Percentiles rank a stretch among this genome's conserved stretches.
Evolutionary conservation across 257 asterid genomes (phyloP).

Genomic region (Verbena officinalis): DNA sequence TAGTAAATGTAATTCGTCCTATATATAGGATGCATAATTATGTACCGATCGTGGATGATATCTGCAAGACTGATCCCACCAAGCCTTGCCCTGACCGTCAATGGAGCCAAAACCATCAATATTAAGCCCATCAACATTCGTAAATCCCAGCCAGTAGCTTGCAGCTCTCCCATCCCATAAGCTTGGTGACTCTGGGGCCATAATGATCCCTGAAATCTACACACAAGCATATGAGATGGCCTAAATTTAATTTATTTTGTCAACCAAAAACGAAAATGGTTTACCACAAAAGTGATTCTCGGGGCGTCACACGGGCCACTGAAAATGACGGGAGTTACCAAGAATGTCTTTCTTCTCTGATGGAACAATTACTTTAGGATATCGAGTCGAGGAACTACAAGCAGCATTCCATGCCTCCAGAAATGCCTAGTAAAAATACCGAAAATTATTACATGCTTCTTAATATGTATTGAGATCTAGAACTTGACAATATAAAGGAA

Average conservation of each 20-base stretch:
- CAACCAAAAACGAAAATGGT: too few species aligned
- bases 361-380: conserved; percentile 51
- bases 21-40: too few species aligned
- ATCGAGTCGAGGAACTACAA: conserved; percentile 39
- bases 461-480: too few species aligned
- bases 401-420: conserved; percentile 67
- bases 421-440: conserved; percentile 58
- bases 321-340: conserved; percentile 46
- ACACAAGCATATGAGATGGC: neutral
- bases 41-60: conserved; percentile 53
- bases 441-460: too few species aligned
- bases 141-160: conserved; percentile 61
- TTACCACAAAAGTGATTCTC: conserved; percentile 45
- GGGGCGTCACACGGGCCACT: conserved; percentile 59
- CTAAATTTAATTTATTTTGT: neutral
- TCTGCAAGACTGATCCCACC: conserved; percentile 89
- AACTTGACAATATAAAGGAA: too few species aligned
- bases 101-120: conserved; percentile 59
- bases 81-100: conserved; percentile 57
- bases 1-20: too few species aligned
- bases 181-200: conserved; percentile 54
- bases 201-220: conserved; percentile 57
- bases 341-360: conserved; percentile 37
- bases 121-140: conserved; percentile 42
- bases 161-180: conserved; percentile 49